Evolutionary conservation across 1,284 basidiomycete genomes (phyloP).

Genomic region (Xanthoconium separans): DNA sequence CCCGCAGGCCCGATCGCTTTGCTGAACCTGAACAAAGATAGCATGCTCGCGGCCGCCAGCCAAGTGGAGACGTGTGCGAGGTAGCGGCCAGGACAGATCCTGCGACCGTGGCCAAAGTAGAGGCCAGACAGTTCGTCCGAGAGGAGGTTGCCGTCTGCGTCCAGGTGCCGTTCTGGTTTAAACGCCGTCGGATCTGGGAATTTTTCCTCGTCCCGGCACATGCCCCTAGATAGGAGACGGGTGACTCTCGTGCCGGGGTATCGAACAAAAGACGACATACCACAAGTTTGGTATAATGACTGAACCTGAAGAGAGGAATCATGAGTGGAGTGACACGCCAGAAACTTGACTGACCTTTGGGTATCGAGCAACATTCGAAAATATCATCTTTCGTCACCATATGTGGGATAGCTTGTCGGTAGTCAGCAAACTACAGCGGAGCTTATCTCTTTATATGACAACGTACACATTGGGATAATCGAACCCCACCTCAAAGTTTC

Average conservation of each 20-base stretch:
- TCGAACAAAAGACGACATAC: conserved; percentile 7
- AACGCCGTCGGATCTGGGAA: conserved; percentile 25
- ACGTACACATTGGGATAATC: conserved; percentile 25
- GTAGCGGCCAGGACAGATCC: conserved; percentile 24
- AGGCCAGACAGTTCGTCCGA: conserved; percentile 11
- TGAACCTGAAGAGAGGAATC: conserved; percentile 11
- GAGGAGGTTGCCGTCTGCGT: conserved; percentile 17
- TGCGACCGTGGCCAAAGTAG: conserved; percentile 24
- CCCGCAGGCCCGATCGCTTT: conserved; percentile 24
- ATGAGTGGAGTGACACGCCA: background rate
- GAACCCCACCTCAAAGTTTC: conserved; percentile 28
- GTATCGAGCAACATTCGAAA: conserved; percentile 26
- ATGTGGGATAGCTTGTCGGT: conserved; percentile 21
- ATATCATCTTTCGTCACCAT: conserved; percentile 23
- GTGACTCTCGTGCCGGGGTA: background rate
- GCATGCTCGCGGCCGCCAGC: conserved; percentile 19
- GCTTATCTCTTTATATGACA: background rate
- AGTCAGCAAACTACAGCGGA: background rate
- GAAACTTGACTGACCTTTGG: conserved; percentile 20
- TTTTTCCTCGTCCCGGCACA: conserved; percentile 23
- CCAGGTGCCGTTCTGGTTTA: conserved; percentile 24
- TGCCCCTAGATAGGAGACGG: conserved; percentile 12
- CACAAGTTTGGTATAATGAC: conserved; percentile 23
- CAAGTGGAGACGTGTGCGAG: conserved; percentile 18
- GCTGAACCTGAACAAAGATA: conserved; percentile 21